Percentiles rank a stretch among this genome's conserved stretches.
Conservation (phyloP, 495 filamentous ascomycete genomes). For the Rostrohypoxylon terebratum region DNA sequence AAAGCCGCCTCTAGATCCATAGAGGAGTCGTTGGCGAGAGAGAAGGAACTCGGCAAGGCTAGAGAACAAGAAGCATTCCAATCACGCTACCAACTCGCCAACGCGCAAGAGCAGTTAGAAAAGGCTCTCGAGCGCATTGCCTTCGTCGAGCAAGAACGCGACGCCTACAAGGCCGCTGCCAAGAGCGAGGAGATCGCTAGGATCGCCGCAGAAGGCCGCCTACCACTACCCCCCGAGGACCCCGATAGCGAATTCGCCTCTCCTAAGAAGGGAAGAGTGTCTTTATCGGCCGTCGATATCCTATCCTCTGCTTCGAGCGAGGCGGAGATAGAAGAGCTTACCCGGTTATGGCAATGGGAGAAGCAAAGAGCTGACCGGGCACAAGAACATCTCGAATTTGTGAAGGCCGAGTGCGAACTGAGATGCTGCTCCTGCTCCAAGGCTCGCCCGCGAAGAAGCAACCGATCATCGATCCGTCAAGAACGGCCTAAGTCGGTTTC, state of each 20-base stretch:
- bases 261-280: slow-evolving; percentile 55
- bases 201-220: slow-evolving; percentile 72
- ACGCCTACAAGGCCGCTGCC: slow-evolving; percentile 70
- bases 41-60: slow-evolving; percentile 61
- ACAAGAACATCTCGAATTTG: slow-evolving; percentile 80
- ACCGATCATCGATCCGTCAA: slow-evolving; percentile 38
- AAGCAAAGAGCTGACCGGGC: slow-evolving; percentile 72
- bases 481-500: slow-evolving; percentile 46
- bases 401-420: slow-evolving; percentile 84
- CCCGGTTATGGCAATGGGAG: slow-evolving; percentile 73
- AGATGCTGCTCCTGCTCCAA: slow-evolving; percentile 72
- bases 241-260: slow-evolving; percentile 61
- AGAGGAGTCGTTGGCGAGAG: slow-evolving; percentile 57
- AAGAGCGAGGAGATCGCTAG: slow-evolving; percentile 69
- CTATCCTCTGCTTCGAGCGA: slow-evolving; percentile 58
- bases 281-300: slow-evolving; percentile 55
- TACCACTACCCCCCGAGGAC: slow-evolving; percentile 65
- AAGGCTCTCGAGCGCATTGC: slow-evolving; percentile 71
- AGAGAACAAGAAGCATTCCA: slow-evolving; percentile 82
- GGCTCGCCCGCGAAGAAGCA: slow-evolving; percentile 44
- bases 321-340: slow-evolving; percentile 68
- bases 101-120: slow-evolving; percentile 78
- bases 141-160: slow-evolving; percentile 76
- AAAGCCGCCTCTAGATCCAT: slow-evolving; percentile 61
- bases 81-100: slow-evolving; percentile 76